Conservation (phyloP, 2,329 filamentous ascomycete species). For the Aspergillus sergii region DNA sequence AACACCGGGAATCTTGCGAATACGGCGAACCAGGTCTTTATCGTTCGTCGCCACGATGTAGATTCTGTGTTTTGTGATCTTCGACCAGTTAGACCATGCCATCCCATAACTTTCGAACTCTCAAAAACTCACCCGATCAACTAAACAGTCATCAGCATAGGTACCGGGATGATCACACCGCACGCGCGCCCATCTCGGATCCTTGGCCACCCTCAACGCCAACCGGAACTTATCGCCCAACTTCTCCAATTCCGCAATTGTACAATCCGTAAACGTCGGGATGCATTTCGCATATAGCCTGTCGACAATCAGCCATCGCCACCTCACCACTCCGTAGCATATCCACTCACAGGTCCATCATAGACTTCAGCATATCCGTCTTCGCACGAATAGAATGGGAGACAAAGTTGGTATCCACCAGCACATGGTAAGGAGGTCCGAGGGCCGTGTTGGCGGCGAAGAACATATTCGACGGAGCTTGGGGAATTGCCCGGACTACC, state of each 20-base stretch:
- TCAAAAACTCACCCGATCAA: constrained; percentile 59
- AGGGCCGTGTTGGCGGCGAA: constrained; percentile 87
- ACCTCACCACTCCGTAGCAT: background rate
- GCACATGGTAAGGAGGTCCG: constrained; percentile 77
- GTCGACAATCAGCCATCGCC: constrained; percentile 9
- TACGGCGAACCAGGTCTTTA: constrained; percentile 77
- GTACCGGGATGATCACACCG: constrained; percentile 89
- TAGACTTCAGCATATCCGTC: constrained; percentile 79
- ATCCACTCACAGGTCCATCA: constrained; percentile 71
- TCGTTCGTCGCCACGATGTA: constrained; percentile 74
- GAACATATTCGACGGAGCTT: constrained; percentile 79
- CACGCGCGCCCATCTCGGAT: constrained; percentile 83
- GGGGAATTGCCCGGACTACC: constrained; percentile 17
- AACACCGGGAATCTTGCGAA: constrained; percentile 77
- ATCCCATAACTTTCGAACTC: background rate
- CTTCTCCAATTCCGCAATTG: constrained; percentile 85
- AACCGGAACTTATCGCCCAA: constrained; percentile 86
- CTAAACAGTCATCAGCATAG: constrained; percentile 84
- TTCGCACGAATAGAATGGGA: constrained; percentile 90
- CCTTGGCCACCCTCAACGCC: constrained; percentile 80
- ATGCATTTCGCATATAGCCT: constrained; percentile 86
- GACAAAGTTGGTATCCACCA: constrained; percentile 89
- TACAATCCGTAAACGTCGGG: constrained; percentile 82
- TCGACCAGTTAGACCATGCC: background rate
- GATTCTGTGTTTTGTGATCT: constrained; percentile 67